Percentiles rank a stretch among this genome's conserved stretches.
Conservation (phyloP, 352 stramenopile species). For the Albugo candida region DNA sequence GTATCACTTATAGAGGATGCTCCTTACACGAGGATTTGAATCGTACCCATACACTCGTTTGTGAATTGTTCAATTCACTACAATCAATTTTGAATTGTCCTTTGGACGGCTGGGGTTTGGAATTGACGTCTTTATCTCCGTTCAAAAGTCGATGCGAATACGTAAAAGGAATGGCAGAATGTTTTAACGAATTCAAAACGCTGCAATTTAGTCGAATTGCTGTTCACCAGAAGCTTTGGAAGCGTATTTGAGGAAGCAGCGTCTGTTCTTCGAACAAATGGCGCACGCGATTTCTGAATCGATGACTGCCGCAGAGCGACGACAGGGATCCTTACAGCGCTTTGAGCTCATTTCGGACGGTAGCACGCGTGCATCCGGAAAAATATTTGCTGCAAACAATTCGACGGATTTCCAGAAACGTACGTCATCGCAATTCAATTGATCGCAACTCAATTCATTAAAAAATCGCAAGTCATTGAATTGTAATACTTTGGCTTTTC, state of each 20-base stretch:
- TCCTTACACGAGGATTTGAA: conserved; percentile 36
- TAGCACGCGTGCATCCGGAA: conserved; percentile 52
- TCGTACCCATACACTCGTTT: conserved; percentile 10
- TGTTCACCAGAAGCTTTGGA: conserved; percentile 63
- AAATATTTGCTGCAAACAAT: conserved; percentile 58
- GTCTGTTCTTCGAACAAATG: conserved; percentile 52
- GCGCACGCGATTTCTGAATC: conserved; percentile 43
- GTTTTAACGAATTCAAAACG: conserved; percentile 72
- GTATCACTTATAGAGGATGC: conserved; percentile 22
- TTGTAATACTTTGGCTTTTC: no score
- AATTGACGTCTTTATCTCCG: conserved; percentile 48
- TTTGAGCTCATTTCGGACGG: no score
- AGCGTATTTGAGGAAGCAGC: conserved; percentile 66
- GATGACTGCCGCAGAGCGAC: conserved; percentile 30
- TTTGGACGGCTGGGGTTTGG: conserved; percentile 45
- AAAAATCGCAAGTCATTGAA: no score
- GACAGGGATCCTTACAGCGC: no score
- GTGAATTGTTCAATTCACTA: conserved; percentile 35
- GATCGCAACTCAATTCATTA: no score
- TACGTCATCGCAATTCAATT: no score
- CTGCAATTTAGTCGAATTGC: conserved; percentile 47
- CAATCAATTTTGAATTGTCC: conserved; percentile 25
- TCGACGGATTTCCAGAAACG: conserved; percentile 67
- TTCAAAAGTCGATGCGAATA: conserved; percentile 61
- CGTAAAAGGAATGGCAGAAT: conserved; percentile 58